Percentiles rank a stretch among this genome's conserved stretches.
Evolutionary conservation across 2,329 filamentous ascomycete species (phyloP).

Genomic region (Ophiostoma tasmaniense): DNA sequence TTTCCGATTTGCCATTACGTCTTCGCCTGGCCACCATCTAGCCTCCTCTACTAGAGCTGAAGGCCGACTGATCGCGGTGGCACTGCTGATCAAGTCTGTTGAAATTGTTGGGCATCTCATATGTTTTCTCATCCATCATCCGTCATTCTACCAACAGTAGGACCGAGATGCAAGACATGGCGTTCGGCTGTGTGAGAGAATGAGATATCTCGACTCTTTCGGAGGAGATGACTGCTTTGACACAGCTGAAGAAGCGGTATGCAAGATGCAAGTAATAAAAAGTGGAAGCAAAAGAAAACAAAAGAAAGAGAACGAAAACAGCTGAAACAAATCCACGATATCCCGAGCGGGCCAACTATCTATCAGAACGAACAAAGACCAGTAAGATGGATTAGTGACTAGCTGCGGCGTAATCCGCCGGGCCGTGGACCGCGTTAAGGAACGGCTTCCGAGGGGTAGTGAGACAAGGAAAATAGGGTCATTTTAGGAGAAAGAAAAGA

Average conservation of each 20-base stretch:
- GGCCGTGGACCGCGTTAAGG: neutral
- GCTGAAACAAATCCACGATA: neutral
- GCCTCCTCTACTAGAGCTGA: neutral
- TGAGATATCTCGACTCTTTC: neutral
- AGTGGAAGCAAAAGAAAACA: conserved; percentile 2
- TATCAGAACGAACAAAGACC: neutral
- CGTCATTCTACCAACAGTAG: neutral
- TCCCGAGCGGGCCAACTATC: neutral
- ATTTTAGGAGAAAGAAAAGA: too few relatives aligned
- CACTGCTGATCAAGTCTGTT: neutral
- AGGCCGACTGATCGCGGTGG: neutral
- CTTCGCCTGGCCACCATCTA: neutral
- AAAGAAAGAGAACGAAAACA: neutral
- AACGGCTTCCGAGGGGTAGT: neutral
- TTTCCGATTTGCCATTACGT: neutral
- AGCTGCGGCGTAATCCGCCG: neutral
- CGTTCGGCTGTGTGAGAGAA: neutral
- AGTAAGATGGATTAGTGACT: neutral
- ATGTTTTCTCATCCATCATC: neutral
- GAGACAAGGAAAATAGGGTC: neutral
- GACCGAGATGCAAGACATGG: conserved; percentile 8
- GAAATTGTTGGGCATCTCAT: neutral
- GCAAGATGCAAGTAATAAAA: too few relatives aligned
- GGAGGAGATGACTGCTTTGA: conserved; percentile 1
- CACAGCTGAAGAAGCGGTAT: neutral